Percentiles rank a stretch among this genome's conserved stretches.
Conservation (phyloP, 1,139 yeast species). For the Protomyces inouyei region DNA sequence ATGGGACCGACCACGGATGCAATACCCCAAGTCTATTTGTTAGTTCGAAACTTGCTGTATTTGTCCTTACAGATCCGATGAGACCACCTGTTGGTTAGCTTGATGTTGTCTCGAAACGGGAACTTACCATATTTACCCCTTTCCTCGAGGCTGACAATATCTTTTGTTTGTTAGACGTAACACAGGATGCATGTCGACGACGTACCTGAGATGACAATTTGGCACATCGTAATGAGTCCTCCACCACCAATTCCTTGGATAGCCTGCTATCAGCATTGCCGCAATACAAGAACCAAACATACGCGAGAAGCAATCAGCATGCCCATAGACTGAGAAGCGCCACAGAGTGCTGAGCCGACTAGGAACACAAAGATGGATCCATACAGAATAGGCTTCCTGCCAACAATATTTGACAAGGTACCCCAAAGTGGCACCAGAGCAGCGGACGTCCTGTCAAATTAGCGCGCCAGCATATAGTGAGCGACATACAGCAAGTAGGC, state of each 20-base stretch:
- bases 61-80: constrained; percentile 41
- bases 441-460: constrained; percentile 46
- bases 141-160: constrained; percentile 55
- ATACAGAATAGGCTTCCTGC: constrained; percentile 52
- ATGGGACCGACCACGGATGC: constrained; percentile 63
- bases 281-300: not conserved
- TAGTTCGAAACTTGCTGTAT: not conserved
- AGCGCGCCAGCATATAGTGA: not conserved
- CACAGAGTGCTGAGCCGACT: constrained; percentile 59
- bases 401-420: constrained; percentile 55
- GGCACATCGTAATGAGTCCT: constrained; percentile 57
- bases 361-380: constrained; percentile 54
- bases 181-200: not conserved
- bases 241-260: constrained; percentile 73
- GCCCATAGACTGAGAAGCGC: constrained; percentile 53
- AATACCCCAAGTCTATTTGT: constrained; percentile 46
- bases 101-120: not conserved
- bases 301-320: constrained; percentile 62
- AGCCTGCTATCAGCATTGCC: constrained; percentile 37
- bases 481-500: constrained; percentile 43
- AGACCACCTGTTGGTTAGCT: constrained; percentile 37
- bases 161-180: constrained; percentile 35
- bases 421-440: constrained; percentile 60
- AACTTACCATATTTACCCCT: constrained; percentile 48
- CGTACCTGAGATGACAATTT: constrained; percentile 48